Base-by-base conservation (phyloP, 495 filamentous ascomycete genomes). In the Astrothelium subdiscretum region DNA sequence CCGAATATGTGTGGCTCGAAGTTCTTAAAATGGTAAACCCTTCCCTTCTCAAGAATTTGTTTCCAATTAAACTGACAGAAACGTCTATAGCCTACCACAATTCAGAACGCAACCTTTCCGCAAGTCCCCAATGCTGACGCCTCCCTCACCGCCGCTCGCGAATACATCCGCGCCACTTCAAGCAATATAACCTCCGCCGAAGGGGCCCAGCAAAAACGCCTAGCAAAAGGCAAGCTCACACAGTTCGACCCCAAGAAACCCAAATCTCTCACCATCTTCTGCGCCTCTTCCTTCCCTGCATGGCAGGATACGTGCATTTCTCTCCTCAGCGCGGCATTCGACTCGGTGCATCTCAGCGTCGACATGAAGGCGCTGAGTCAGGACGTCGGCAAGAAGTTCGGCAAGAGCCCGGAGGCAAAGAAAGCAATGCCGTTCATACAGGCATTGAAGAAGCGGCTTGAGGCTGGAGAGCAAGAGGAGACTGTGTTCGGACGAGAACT, bases 391-490 rank as follows among this genome's bases (percentile, higher is more conserved):
- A 82, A 85, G 68, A 81, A 92, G 24, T 82, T 80, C 67, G 91
- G 91, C 76, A 82, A 94, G 69, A 80, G 82, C 31, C 48, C 4
- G 20, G 92, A 97, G 75, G 89, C 88, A 82, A 98, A 98, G 83
- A 90, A 92, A 75, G 92, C 90, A 29, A 97, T 97, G 94, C 95
- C 95, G 4, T 98, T 97, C 69, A 85, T 97, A 3, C 91, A 97
- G 74, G 75, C 70, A 1, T 75, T 98, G 58, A 97, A 96, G 86
- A 86, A 82, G 68, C 81, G 89, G 22, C 80, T 98, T 27, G 72
- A 87, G 51, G 72, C 70, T 24, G 83, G 81, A 43, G 81, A 84
- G 70, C 74, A 79, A 32, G 76, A 81, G 8, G 76, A 82, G 22
- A 77, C 70, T 10, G 91, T 97, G 44, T 87, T 97, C 67, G 82